Conservation (phyloP, 208 protist genomes). For the Leishmania major region DNA sequence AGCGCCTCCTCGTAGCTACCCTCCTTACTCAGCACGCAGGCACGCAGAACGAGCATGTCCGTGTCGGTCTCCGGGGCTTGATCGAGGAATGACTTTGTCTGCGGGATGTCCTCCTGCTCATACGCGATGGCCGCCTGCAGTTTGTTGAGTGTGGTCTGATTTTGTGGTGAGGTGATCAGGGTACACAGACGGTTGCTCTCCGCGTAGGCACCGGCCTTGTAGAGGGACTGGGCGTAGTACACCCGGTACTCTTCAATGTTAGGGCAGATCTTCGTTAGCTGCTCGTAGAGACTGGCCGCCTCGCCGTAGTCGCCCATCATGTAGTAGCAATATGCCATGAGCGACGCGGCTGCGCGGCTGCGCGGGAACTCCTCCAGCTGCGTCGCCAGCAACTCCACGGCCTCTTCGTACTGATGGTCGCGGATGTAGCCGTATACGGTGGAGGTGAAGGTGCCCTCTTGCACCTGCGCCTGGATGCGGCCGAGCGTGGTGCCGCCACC, state of each 20-base stretch:
- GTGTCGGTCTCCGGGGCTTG: conserved; percentile 82
- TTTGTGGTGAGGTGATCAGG: conserved; percentile 86
- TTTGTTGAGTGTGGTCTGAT: conserved; percentile 81
- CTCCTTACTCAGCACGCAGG: conserved; percentile 92
- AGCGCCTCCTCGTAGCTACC: conserved; percentile 94
- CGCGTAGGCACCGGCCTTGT: conserved; percentile 93
- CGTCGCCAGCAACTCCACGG: conserved; percentile 84
- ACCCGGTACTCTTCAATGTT: conserved; percentile 95
- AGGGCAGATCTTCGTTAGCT: conserved; percentile 92
- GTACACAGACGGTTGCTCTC: conserved; percentile 88
- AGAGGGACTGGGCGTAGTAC: conserved; percentile 95
- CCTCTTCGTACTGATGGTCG: conserved; percentile 95
- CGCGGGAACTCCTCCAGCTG: conserved; percentile 94
- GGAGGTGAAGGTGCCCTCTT: conserved; percentile 96
- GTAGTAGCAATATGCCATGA: conserved; percentile 97
- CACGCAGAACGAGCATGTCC: conserved; percentile 87
- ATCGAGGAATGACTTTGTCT: conserved; percentile 92
- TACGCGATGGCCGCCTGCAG: conserved; percentile 93
- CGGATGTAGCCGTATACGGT: conserved; percentile 95
- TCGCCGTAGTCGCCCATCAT: conserved; percentile 92
- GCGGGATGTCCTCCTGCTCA: conserved; percentile 91
- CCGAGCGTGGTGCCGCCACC: conserved; percentile 92
- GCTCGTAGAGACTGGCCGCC: conserved; percentile 90
- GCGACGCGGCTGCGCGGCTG: conserved; percentile 95
- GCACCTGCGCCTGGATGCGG: conserved; percentile 87